Conservation (phyloP, 306 rosid species). For the Glycine latifolia region DNA sequence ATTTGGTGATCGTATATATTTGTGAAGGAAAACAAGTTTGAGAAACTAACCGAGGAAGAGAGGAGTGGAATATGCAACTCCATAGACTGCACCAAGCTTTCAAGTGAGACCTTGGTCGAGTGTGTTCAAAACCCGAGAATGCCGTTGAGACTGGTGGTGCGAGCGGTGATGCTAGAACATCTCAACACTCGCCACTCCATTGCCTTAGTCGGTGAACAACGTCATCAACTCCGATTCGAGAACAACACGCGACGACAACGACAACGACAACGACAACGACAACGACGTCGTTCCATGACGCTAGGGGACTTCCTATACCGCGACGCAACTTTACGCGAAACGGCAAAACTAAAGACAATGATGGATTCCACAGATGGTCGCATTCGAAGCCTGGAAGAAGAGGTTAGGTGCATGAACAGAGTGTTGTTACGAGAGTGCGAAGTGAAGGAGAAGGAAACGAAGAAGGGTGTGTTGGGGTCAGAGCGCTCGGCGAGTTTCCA, state of each 20-base stretch:
- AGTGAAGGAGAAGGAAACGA: background rate
- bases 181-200: conserved; percentile 70
- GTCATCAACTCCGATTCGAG: background rate
- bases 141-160: conserved; percentile 71
- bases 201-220: conserved; percentile 31
- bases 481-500: conserved; percentile 43
- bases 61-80: conserved; percentile 33
- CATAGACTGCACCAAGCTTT: conserved; percentile 70
- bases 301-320: conserved; percentile 64
- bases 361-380: conserved; percentile 65
- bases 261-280: background rate
- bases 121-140: conserved; percentile 75
- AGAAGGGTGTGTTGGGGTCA: too few relatives aligned
- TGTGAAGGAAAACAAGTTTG: too few relatives aligned
- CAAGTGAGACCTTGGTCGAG: conserved; percentile 51
- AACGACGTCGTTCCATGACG: conserved; percentile 31
- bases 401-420: conserved; percentile 58
- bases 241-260: background rate
- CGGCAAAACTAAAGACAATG: conserved; percentile 53
- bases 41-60: too few relatives aligned
- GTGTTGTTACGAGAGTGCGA: conserved; percentile 37
- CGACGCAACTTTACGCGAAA: conserved; percentile 55
- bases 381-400: conserved; percentile 59
- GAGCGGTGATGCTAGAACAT: conserved; percentile 75
- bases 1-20: too few relatives aligned